Base-by-base conservation (phyloP, 2,329 filamentous ascomycete species). In the Dothistroma pini region DNA sequence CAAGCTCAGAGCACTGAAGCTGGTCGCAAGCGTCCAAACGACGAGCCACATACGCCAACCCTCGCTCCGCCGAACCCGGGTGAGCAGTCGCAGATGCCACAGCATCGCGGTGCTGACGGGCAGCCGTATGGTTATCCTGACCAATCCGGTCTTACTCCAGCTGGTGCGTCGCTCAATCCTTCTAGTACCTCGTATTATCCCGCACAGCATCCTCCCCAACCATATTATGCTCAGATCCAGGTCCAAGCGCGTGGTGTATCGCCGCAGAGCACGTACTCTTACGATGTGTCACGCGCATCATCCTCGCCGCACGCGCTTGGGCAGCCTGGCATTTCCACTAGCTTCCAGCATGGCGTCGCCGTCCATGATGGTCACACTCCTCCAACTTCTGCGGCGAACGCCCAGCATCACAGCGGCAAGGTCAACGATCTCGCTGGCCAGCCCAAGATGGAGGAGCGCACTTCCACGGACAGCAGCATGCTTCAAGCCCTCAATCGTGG, bases 21-120 rank as follows among this genome's bases (percentile, higher is more conserved):
- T 63, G 74, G 76, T 67, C 76, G 75, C 70, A 82, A 81, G 75
- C 78, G 80, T 65, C 71, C 75, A 31, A 76, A 75, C 60, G 75
- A 79, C 48, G 79, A 81, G 74, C 79, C 80, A 69, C 79, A 81
- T 66, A 81, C 79, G 60, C 79, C 79, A 31, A 81, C 79, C 51
- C 72, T 80, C 63, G 78, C 79, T 55, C 79, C 79, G 60, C 79
- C 79, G 58, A 78, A 78, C 68, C 79, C 75, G 49, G 78, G 75
- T 65, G 69, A 74, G 66, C 74, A 74, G 63, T 74, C 75, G 69
- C 76, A 78, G 67, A 70, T 74, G 65, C 63, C 61, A 29, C 59
- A 62, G 50, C 62, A 65, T 58, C 56, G 62, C 32, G 59, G 59
- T 44, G 31, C 58, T 50, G 52, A 54, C 38, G 56, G 51, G 51